Percentiles rank a stretch among this genome's conserved stretches.
Conservation (phyloP, 2,329 filamentous ascomycete species). For the Cladosporium oxysporum region DNA sequence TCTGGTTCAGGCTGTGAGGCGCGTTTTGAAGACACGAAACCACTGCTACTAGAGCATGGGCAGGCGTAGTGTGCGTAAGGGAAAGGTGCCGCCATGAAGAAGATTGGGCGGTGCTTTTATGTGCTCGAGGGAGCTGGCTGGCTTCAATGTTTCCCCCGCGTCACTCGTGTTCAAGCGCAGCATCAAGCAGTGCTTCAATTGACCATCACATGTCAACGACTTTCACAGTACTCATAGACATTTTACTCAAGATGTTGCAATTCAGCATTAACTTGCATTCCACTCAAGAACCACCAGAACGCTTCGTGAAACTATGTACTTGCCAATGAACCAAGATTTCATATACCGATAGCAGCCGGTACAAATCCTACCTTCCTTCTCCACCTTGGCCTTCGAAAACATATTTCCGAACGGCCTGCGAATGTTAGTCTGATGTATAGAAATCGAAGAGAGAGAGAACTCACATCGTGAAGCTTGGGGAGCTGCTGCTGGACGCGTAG, state of each 20-base stretch:
- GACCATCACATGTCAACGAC: neutral
- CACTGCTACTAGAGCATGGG: constrained; percentile 57
- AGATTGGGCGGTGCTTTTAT: constrained; percentile 3
- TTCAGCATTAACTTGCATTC: neutral
- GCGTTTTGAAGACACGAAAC: constrained; percentile 37
- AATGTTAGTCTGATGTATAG: neutral
- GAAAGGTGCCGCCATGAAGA: constrained; percentile 32
- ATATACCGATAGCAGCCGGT: neutral
- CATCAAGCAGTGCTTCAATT: neutral
- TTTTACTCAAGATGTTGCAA: neutral
- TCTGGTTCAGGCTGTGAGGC: constrained; percentile 43
- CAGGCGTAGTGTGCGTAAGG: constrained; percentile 67
- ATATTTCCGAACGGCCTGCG: constrained; percentile 28
- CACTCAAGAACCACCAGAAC: fast-evolving
- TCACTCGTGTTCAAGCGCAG: neutral
- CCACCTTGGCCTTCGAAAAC: constrained; percentile 21
- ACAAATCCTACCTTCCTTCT: neutral
- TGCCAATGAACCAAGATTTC: neutral
- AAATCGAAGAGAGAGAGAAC: constrained; percentile 26
- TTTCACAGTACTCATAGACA: neutral
- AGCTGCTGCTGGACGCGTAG: constrained; percentile 77
- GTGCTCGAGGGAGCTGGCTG: neutral
- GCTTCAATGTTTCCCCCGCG: constrained; percentile 7
- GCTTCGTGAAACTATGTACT: neutral
- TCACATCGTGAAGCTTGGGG: constrained; percentile 57